Evolutionary conservation across 768 basidiomycete genomes (phyloP).

Genomic region (Boletus sensibilis): DNA sequence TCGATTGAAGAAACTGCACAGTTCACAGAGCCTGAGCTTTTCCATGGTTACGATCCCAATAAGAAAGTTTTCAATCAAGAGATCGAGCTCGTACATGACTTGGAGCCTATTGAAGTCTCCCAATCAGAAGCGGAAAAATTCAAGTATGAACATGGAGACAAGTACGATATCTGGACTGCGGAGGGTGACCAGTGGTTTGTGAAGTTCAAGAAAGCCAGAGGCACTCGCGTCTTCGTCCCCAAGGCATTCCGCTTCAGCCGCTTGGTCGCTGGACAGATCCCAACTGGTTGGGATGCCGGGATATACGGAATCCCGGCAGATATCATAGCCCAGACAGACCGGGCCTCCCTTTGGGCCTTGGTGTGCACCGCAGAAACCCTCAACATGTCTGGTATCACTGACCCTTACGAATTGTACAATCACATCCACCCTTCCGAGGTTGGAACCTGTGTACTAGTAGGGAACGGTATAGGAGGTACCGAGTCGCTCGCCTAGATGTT

Average conservation of each 20-base stretch:
- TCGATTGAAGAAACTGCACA: slow-evolving; percentile 10
- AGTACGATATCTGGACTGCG: slow-evolving; percentile 91
- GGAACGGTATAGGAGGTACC: slow-evolving; percentile 97
- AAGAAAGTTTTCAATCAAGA: slow-evolving; percentile 98
- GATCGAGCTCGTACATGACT: slow-evolving; percentile 92
- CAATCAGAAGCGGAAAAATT: slow-evolving; percentile 91
- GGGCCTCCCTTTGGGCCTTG: slow-evolving; percentile 91
- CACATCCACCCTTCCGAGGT: slow-evolving; percentile 96
- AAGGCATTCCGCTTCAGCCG: slow-evolving; percentile 96
- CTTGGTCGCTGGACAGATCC: slow-evolving; percentile 92
- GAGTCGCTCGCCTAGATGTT: slow-evolving; percentile 94
- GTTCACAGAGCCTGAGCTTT: slow-evolving; percentile 85
- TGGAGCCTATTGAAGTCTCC: slow-evolving; percentile 93
- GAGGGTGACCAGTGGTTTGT: slow-evolving; percentile 96
- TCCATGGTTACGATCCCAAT: slow-evolving; percentile 97
- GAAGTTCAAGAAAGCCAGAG: slow-evolving; percentile 99
- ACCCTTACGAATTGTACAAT: slow-evolving; percentile 97
- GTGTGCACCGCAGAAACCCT: slow-evolving; percentile 94
- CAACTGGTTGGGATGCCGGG: slow-evolving; percentile 95
- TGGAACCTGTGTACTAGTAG: slow-evolving; percentile 87
- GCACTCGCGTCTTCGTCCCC: slow-evolving; percentile 87
- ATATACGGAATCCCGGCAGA: slow-evolving; percentile 97
- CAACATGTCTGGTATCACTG: slow-evolving; percentile 94
- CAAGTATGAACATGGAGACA: slow-evolving; percentile 95
- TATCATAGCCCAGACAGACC: slow-evolving; percentile 91